A percentile compares a stretch with the other conserved stretches of the same genome.
These are phyloP conservation scores for Inosperma sp. DNA, from an alignment of 768 basidiomycete genomes.

Conservation along the genomic window DNA sequence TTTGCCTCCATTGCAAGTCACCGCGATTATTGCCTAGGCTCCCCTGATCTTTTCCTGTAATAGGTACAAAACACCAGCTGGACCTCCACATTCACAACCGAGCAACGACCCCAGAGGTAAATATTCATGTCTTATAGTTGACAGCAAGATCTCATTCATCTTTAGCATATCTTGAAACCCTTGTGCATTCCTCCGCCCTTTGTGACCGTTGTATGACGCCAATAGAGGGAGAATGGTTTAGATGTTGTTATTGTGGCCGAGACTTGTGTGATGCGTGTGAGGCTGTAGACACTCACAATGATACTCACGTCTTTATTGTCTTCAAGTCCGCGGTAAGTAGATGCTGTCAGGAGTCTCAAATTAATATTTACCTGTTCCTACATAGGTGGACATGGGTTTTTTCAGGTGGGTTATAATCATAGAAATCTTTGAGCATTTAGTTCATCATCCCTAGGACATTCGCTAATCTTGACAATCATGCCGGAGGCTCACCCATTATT, in stretches of 20 bases:
- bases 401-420: conserved; percentile 50
- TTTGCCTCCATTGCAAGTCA: conserved; percentile 61
- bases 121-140: conserved; percentile 7
- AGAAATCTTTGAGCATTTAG: conserved; percentile 8
- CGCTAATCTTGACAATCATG: conserved; percentile 54
- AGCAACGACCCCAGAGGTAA: conserved; percentile 54
- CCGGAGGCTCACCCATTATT: conserved; percentile 53
- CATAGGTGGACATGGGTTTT: conserved; percentile 68
- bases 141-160: background rate
- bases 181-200: conserved; percentile 62
- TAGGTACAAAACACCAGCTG: conserved; percentile 64
- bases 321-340: conserved; percentile 74
- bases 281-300: conserved; percentile 73
- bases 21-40: conserved; percentile 11
- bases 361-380: background rate
- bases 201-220: conserved; percentile 84
- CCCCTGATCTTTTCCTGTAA: background rate
- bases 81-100: conserved; percentile 41
- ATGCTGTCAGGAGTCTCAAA: background rate
- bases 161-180: conserved; percentile 56
- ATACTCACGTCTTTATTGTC: conserved; percentile 78
- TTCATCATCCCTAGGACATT: conserved; percentile 37
- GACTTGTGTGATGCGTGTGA: conserved; percentile 89
- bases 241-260: conserved; percentile 81
- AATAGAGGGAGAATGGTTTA: conserved; percentile 87